Percentiles rank a stretch among this genome's conserved stretches.
phyloP scores from a whole-genome alignment of 306 rosid species.

The Glycine latifolia region DNA sequence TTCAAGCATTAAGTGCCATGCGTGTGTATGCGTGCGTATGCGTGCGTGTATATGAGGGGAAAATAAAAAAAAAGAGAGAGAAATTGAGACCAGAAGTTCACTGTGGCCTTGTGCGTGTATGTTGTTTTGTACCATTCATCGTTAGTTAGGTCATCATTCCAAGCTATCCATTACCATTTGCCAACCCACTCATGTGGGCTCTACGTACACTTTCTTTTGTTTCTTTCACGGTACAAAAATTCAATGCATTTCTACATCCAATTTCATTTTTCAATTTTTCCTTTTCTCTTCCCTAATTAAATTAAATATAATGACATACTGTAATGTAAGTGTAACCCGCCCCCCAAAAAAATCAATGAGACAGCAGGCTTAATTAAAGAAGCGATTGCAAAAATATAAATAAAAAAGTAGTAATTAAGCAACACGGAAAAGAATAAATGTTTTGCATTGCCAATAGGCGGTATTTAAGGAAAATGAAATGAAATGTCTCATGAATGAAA shows the following conservation, averaged over 20 bases:
- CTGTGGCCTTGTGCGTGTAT: conserved; percentile 26
- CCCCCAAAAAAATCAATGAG: neutral
- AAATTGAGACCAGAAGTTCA: conserved; percentile 12
- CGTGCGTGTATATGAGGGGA: neutral
- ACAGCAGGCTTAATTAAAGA: conserved; percentile 18
- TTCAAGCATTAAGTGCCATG: conserved; percentile 51
- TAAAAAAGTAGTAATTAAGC: neutral
- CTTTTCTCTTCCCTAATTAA: neutral
- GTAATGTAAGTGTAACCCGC: neutral
- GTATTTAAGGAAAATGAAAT: conserved; percentile 23
- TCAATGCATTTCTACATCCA: conserved; percentile 37
- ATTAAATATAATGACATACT: neutral
- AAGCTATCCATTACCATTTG: conserved; percentile 45
- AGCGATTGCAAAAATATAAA: neutral
- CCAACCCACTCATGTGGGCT: conserved; percentile 58
- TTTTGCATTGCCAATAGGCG: neutral
- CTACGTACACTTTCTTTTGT: conserved; percentile 47
- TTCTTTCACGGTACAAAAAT: conserved; percentile 32
- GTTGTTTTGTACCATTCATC: conserved; percentile 25
- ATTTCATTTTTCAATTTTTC: neutral
- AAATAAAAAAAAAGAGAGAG: neutral
- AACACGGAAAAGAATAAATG: conserved; percentile 41
- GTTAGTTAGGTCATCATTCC: conserved; percentile 65
- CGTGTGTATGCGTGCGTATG: conserved; percentile 39
- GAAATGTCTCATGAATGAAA: conserved; percentile 22